Percentiles rank a stretch among this genome's conserved stretches.
phyloP scores from a whole-genome alignment of 2,329 filamentous ascomycete genomes.

The Cadophora sp. region DNA sequence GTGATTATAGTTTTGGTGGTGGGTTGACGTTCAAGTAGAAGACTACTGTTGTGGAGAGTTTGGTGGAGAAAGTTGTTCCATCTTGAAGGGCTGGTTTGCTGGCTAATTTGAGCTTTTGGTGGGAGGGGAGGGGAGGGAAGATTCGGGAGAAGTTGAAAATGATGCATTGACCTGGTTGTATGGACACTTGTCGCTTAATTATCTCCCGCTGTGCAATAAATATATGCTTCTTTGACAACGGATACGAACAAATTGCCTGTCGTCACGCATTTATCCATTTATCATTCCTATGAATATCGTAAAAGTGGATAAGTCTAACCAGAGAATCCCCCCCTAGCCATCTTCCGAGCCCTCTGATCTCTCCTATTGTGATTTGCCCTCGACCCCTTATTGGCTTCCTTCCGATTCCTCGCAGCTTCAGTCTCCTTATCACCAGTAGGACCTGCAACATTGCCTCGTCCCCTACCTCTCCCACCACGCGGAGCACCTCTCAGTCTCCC shows the following conservation, averaged over 20 bases:
- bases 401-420: constrained; percentile 72
- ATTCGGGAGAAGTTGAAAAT: background rate
- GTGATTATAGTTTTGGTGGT: constrained; percentile 57
- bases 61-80: constrained; percentile 26
- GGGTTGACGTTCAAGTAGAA: constrained; percentile 56
- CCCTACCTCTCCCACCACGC: constrained; percentile 56
- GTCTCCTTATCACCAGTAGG: constrained; percentile 74
- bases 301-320: constrained; percentile 28
- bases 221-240: background rate
- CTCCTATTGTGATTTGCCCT: constrained; percentile 87
- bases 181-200: background rate
- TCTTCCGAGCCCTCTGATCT: constrained; percentile 71
- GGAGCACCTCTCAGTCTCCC: constrained; percentile 53
- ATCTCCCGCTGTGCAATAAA: background rate
- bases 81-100: constrained; percentile 1
- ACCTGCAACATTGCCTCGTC: constrained; percentile 67
- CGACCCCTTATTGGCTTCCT: constrained; percentile 83
- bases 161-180: background rate
- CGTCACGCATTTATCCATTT: background rate
- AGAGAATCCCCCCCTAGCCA: constrained; percentile 60
- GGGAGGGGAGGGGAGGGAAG: background rate
- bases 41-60: constrained; percentile 21
- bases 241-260: background rate
- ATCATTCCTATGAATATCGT: background rate
- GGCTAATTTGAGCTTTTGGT: background rate